Evolutionary conservation across 805 yeast genomes (phyloP).

Genomic region (Hanseniaspora mollemarum): DNA sequence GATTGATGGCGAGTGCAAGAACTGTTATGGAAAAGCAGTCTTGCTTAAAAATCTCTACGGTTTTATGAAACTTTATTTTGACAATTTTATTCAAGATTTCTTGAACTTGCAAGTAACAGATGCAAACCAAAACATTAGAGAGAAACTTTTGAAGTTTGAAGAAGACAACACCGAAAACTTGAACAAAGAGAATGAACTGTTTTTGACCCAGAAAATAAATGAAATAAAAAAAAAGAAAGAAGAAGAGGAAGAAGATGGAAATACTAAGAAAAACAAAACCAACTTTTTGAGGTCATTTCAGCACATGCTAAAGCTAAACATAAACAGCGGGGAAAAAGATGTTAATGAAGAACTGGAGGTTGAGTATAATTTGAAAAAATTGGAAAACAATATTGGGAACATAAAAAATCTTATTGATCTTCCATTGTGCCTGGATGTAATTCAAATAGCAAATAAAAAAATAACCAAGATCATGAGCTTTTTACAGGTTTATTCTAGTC

Average conservation of each 20-base stretch:
- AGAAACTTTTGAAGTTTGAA: background rate
- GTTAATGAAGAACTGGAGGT: slow-evolving; percentile 39
- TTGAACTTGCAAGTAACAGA: slow-evolving; percentile 16
- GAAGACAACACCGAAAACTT: slow-evolving; percentile 17
- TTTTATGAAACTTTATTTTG: slow-evolving; percentile 8
- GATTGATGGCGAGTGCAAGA: background rate
- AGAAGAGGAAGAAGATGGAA: slow-evolving; percentile 23
- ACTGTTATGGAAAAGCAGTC: slow-evolving; percentile 11
- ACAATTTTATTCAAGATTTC: slow-evolving; percentile 16
- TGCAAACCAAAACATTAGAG: slow-evolving; percentile 13
- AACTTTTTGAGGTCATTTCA: slow-evolving; percentile 56
- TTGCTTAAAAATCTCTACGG: slow-evolving; percentile 10
- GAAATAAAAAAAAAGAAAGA: slow-evolving; percentile 25
- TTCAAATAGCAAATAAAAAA: slow-evolving; percentile 56
- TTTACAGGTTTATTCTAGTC: slow-evolving; percentile 24
- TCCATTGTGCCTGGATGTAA: slow-evolving; percentile 60
- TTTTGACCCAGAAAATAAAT: slow-evolving; percentile 28
- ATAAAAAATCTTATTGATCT: slow-evolving; percentile 68
- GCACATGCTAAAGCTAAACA: slow-evolving; percentile 42
- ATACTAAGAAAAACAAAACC: slow-evolving; percentile 31
- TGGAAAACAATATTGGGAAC: slow-evolving; percentile 62
- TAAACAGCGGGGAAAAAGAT: slow-evolving; percentile 23
- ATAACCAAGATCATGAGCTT: slow-evolving; percentile 48
- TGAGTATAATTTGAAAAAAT: slow-evolving; percentile 69
- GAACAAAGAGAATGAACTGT: slow-evolving; percentile 15